These are phyloP conservation scores for Coemansia reversa DNA, from an alignment of 192 early-diverging fungal species.

Conservation along the genomic window DNA sequence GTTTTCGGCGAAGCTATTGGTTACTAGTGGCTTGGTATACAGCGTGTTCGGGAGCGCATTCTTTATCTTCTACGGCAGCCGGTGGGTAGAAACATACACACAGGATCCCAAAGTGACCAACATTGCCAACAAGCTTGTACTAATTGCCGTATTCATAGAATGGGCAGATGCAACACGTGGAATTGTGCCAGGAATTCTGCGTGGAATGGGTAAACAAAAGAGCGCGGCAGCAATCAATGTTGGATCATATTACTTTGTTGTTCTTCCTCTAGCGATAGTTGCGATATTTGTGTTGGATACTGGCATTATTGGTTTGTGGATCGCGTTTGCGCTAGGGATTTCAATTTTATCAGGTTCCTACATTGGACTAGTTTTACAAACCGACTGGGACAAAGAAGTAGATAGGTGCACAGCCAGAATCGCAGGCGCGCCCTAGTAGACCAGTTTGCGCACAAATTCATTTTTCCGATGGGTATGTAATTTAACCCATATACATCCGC, in stretches of 20 bases:
- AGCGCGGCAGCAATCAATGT: slow-evolving; percentile 54
- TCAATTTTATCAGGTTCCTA: slow-evolving; percentile 26
- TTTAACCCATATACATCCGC: too few species aligned
- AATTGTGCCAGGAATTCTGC: slow-evolving; percentile 60
- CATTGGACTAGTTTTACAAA: slow-evolving; percentile 7
- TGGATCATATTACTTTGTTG: slow-evolving; percentile 54
- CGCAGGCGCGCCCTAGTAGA: not conserved
- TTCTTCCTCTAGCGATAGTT: slow-evolving; percentile 50
- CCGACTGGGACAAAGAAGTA: slow-evolving; percentile 34
- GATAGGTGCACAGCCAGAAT: slow-evolving; percentile 26
- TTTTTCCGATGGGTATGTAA: too few species aligned
- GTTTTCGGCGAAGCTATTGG: slow-evolving; percentile 40
- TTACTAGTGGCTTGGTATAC: slow-evolving; percentile 51
- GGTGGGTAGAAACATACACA: slow-evolving; percentile 64
- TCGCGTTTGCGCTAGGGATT: slow-evolving; percentile 41
- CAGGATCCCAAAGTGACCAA: slow-evolving; percentile 28
- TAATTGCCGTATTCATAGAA: slow-evolving; percentile 36
- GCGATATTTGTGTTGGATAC: slow-evolving; percentile 23
- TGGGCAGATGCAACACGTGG: slow-evolving; percentile 58
- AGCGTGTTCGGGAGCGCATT: slow-evolving; percentile 52
- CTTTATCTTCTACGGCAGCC: slow-evolving; percentile 35
- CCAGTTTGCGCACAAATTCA: not conserved
- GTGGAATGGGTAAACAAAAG: slow-evolving; percentile 57
- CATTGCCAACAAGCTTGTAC: slow-evolving; percentile 24
- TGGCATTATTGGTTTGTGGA: slow-evolving; percentile 46